These are phyloP conservation scores for Dryas drummondii DNA, from an alignment of 306 rosid genomes.

Conservation along the genomic window DNA sequence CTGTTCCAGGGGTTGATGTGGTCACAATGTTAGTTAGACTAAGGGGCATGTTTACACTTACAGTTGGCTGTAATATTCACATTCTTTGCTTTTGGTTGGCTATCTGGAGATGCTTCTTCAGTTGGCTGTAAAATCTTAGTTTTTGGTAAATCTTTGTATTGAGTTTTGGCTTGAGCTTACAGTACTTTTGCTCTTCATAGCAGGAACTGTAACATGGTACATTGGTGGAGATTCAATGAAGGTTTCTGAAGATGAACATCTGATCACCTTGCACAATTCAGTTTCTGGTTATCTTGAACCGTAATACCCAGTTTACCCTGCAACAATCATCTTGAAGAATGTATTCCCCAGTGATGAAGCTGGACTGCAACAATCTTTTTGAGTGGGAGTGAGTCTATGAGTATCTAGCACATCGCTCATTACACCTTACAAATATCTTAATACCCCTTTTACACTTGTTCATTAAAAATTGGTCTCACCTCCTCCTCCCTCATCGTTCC, in stretches of 20 bases:
- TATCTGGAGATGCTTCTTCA: slow-evolving; percentile 1
- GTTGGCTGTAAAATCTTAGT: background rate
- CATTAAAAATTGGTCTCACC: background rate
- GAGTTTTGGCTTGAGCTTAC: slow-evolving; percentile 2
- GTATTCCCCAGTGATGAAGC: slow-evolving; percentile 16
- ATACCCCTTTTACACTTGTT: background rate
- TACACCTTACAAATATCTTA: background rate
- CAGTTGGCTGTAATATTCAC: background rate
- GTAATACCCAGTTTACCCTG: slow-evolving; percentile 13
- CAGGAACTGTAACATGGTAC: slow-evolving; percentile 71
- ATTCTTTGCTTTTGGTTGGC: background rate
- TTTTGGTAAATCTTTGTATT: background rate
- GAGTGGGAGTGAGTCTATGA: slow-evolving; percentile 9
- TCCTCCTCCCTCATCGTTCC: background rate
- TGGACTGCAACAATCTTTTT: slow-evolving; percentile 14
- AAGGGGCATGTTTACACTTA: background rate
- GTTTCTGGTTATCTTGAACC: slow-evolving; percentile 54
- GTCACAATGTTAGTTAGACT: background rate
- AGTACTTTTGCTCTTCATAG: slow-evolving; percentile 14
- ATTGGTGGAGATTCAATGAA: slow-evolving; percentile 57
- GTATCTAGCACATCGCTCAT: background rate
- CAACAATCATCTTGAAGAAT: slow-evolving; percentile 13
- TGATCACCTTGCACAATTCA: slow-evolving; percentile 53
- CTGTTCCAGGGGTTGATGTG: background rate
- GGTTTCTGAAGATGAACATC: slow-evolving; percentile 66